A percentile compares a stretch with the other conserved stretches of the same genome.
Evolutionary conservation across 1,139 yeast species (phyloP).

Genomic region (Pichia sp.): DNA sequence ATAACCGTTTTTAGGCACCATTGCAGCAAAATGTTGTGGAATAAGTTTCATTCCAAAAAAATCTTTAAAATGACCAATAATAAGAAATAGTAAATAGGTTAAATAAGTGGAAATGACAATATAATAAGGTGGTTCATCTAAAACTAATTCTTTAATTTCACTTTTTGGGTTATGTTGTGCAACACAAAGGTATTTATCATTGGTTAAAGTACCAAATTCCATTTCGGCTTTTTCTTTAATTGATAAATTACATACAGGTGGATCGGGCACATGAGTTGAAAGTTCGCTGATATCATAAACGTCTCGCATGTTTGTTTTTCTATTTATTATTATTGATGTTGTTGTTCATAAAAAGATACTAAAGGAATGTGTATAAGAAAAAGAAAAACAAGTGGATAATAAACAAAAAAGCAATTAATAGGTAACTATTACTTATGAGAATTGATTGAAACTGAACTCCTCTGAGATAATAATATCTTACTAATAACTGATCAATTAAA

Average conservation of each 20-base stretch:
- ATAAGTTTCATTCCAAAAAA: slow-evolving; percentile 73
- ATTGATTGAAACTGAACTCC: no score
- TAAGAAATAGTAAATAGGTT: slow-evolving; percentile 73
- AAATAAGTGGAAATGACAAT: slow-evolving; percentile 77
- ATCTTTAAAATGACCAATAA: slow-evolving; percentile 87
- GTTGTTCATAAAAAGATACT: no score
- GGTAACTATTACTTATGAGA: no score
- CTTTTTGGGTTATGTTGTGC: slow-evolving; percentile 48
- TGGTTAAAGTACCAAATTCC: slow-evolving; percentile 59
- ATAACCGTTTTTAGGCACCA: slow-evolving; percentile 77
- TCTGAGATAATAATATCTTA: no score
- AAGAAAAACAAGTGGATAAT: no score
- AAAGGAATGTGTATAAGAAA: no score
- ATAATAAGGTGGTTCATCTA: slow-evolving; percentile 82
- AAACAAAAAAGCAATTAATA: no score
- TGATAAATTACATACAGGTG: slow-evolving; percentile 43
- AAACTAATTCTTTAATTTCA: slow-evolving; percentile 52
- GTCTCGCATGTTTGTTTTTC: neutral
- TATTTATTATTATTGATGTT: no score
- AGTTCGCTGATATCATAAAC: slow-evolving; percentile 12
- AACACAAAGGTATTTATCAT: slow-evolving; percentile 51
- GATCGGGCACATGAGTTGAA: slow-evolving; percentile 37
- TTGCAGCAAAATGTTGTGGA: slow-evolving; percentile 57
- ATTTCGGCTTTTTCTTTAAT: slow-evolving; percentile 50
- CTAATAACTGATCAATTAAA: no score